Conservation (phyloP, 805 yeast genomes). For the Sporopachydermia lactativora region DNA sequence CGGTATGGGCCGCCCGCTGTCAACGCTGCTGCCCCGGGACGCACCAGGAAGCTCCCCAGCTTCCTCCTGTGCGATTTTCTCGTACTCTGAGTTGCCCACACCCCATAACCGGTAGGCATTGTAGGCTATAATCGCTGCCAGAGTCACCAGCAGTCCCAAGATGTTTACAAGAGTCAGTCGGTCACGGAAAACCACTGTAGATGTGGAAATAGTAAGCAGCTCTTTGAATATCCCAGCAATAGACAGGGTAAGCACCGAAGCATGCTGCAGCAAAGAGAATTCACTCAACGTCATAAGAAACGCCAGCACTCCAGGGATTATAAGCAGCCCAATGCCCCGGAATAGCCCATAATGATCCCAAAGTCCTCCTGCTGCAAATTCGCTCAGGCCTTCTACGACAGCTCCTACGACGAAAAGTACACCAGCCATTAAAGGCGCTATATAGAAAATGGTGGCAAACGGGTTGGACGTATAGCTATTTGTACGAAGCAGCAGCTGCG, state of each 20-base stretch:
- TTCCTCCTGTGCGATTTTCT: too few relatives aligned
- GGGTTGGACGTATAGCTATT: slow-evolving; percentile 50
- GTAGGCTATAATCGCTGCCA: slow-evolving; percentile 72
- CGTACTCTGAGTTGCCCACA: neutral
- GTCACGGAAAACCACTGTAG: slow-evolving; percentile 64
- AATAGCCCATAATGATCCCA: slow-evolving; percentile 52
- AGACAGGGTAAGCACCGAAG: slow-evolving; percentile 75
- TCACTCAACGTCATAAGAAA: slow-evolving; percentile 78
- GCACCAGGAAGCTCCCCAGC: too few relatives aligned
- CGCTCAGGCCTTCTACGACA: slow-evolving; percentile 50
- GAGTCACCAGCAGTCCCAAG: slow-evolving; percentile 60
- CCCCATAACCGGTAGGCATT: slow-evolving; percentile 26
- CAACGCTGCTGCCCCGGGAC: too few relatives aligned
- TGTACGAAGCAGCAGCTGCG: slow-evolving; percentile 63
- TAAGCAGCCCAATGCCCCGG: slow-evolving; percentile 40
- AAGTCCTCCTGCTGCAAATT: slow-evolving; percentile 37
- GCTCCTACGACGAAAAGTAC: slow-evolving; percentile 49
- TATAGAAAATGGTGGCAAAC: slow-evolving; percentile 64
- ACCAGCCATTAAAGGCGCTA: slow-evolving; percentile 74
- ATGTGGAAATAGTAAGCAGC: slow-evolving; percentile 60
- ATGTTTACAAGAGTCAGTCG: slow-evolving; percentile 49
- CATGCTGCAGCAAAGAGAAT: slow-evolving; percentile 65
- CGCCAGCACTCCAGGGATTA: slow-evolving; percentile 78
- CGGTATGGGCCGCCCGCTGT: too few relatives aligned
- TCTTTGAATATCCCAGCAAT: slow-evolving; percentile 93